Conservation (phyloP, 192 early-diverging fungal species). For the Entomortierella parvispora region DNA sequence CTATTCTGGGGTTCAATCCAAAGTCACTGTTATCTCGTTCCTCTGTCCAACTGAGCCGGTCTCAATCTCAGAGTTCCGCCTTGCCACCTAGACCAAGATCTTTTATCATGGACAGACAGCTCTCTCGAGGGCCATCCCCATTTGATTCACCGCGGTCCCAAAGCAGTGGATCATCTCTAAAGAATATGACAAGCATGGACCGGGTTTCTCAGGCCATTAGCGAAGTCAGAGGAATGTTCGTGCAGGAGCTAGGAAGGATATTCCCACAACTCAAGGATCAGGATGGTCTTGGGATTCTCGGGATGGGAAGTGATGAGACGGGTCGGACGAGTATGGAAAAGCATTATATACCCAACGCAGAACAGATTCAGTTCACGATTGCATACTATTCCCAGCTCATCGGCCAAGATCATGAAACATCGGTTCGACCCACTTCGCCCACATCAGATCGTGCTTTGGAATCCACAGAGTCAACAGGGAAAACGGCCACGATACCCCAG, state of each 20-base stretch:
- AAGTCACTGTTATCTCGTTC: slow-evolving; percentile 36
- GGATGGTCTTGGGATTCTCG: slow-evolving; percentile 49
- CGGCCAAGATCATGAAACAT: slow-evolving; percentile 8
- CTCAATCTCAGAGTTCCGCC: slow-evolving; percentile 16
- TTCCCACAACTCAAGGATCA: slow-evolving; percentile 54
- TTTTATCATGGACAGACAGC: slow-evolving; percentile 31
- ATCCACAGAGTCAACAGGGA: not conserved
- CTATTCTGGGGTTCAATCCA: slow-evolving; percentile 21
- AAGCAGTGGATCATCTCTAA: slow-evolving; percentile 16
- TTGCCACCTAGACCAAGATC: slow-evolving; percentile 48
- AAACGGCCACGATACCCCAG: not conserved
- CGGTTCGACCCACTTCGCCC: not conserved
- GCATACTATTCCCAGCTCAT: slow-evolving; percentile 42
- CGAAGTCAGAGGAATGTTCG: slow-evolving; percentile 53
- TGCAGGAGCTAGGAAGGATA: slow-evolving; percentile 51
- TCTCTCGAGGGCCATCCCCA: slow-evolving; percentile 21
- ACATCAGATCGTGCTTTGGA: not conserved
- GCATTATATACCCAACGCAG: slow-evolving; percentile 47
- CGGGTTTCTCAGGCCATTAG: slow-evolving; percentile 49
- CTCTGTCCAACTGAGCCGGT: slow-evolving; percentile 33
- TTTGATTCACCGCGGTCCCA: slow-evolving; percentile 30
- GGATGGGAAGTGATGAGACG: slow-evolving; percentile 33
- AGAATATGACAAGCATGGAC: slow-evolving; percentile 32
- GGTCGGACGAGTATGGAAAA: slow-evolving; percentile 12
- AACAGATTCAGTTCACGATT: slow-evolving; percentile 49